Evolutionary conservation across 2,329 filamentous ascomycete species (phyloP), one percentile per base, ranked within the genome.

Genomic region (Dactylellina cionopaga): DNA sequence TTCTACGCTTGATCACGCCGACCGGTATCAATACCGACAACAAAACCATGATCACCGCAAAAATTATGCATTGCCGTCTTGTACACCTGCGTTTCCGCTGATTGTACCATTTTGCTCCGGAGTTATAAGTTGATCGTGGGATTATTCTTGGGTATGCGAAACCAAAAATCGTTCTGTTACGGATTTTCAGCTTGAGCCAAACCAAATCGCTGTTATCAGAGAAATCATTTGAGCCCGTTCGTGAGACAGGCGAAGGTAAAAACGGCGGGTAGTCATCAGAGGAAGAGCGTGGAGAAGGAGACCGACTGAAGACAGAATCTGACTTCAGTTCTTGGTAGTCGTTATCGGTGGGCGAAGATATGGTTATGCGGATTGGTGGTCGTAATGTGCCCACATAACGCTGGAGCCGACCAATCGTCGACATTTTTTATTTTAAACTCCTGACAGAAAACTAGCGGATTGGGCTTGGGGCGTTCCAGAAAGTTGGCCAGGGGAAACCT

Each of bases 321-420:
- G 43, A 17, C 25, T 71, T 71, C 6, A 71, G 58, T 55, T 71
- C 66, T 47, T 71, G 66, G 44, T 71, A 71, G 41, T 71, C 66
- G 29, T 71, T 71, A 25, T 64, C 66, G 43, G 47, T 52, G 9
- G 66, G 39, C 4, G 54, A 54, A 5, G 66, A 63, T 22, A 71
- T 52, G 22, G 66, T 64, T 29, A 71, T 64, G 51, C 44, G 66
- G 19, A 71, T 64, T 52, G 66, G 66, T 13, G 66, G 58, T 9
- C 66, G 49, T 46, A 71, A 58, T 31, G 51, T 29, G 13, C 51
- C 51, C 13, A 64, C 66, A 52, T 71, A 71, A 10, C 66, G 66
- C 25, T 62, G 49, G 33, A 71, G 31, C 43, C 58, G 66, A 64
- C 66, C 66, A 71, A 58, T 71, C 33, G 66, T 58, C 58, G 51